Evolutionary conservation across 306 rosid genomes (phyloP), one percentile per base, ranked within the genome.

Genomic region (Sophora flavescens): DNA sequence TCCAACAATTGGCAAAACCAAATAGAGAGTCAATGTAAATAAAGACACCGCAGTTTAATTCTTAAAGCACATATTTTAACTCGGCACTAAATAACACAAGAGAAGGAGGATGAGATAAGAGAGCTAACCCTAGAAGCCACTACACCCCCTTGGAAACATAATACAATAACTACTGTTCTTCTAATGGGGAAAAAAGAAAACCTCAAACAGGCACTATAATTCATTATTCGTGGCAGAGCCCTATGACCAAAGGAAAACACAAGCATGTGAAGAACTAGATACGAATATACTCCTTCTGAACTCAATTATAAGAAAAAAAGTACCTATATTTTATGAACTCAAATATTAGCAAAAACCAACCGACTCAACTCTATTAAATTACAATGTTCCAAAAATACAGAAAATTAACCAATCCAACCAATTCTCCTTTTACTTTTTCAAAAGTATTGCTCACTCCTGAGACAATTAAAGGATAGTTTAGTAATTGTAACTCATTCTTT

Each of bases 221-320:
- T 66, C 57, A 39, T 66, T 38, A 36, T 75, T 35, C 35, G 53
- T 51, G 32, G 80, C 8, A 38, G 41, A 60, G 61, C 39, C 17
- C 62, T 62, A 39, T 39, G 45, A 41, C 44, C 45, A 76, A 63
- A 65, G 65, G 16, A 28, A 75, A 63, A 51, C 18, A 64, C 33
- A 64, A 38, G n/a, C 30, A 68, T 13, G 10, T 45, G 72, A 26
- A 45, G 18, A 33, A 64, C 45, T 75, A n/a, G n/a, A 36, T 32
- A 42, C 36, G 36, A 48, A 12, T 33, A 13, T 68, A 18, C n/a
- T n/a, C n/a, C n/a, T 41, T 58, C 9, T 33, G 8, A 68, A 35
- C n/a, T n/a, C n/a, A n/a, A n/a, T n/a, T n/a, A n/a, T n/a, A n/a
- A n/a, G n/a, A n/a, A n/a, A n/a, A n/a, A n/a, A n/a, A n/a, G n/a